Percentiles rank a stretch among this genome's conserved stretches.
phyloP scores from a whole-genome alignment of 768 basidiomycete genomes.

The Leccinum ochraceum region DNA sequence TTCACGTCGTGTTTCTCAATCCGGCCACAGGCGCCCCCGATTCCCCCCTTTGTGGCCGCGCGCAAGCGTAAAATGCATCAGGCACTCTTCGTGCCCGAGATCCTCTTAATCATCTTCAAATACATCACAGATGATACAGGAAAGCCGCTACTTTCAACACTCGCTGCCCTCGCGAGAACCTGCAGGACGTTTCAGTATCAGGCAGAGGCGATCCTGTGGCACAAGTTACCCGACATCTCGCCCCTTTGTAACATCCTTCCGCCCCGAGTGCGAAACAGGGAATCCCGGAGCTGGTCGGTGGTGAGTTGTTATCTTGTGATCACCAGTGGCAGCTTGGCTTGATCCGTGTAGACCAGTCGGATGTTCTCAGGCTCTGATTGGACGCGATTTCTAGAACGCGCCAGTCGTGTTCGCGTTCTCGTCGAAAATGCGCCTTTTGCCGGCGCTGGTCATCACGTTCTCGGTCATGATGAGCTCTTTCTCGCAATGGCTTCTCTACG shows the following conservation, averaged over 20 bases:
- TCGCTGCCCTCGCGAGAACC: conserved; percentile 30
- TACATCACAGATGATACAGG: conserved; percentile 18
- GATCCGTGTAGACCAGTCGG: conserved; percentile 18
- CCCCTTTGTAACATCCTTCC: conserved; percentile 22
- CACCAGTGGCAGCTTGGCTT: neutral
- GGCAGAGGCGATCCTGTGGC: conserved; percentile 29
- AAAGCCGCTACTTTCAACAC: conserved; percentile 16
- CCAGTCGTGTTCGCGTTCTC: conserved; percentile 18
- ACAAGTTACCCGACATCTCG: conserved; percentile 10
- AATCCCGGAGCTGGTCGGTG: conserved; percentile 19
- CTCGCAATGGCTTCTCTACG: conserved; percentile 19
- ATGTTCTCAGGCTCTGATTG: conserved; percentile 20
- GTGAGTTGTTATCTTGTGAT: conserved; percentile 10
- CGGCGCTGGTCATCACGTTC: neutral
- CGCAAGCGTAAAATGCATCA: conserved; percentile 15
- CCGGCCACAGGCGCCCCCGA: conserved; percentile 19
- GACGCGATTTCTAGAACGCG: conserved; percentile 21
- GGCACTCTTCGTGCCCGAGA: conserved; percentile 22
- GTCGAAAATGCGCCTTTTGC: neutral
- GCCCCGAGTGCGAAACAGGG: conserved; percentile 13
- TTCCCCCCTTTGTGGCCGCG: neutral
- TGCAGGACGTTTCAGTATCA: conserved; percentile 22
- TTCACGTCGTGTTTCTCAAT: conserved; percentile 7
- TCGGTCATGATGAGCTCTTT: conserved; percentile 10
- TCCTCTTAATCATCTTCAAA: conserved; percentile 26